These are phyloP conservation scores for Dendrostoma leiphaemia DNA, from an alignment of 2,329 filamentous ascomycete genomes.

Conservation along the genomic window DNA sequence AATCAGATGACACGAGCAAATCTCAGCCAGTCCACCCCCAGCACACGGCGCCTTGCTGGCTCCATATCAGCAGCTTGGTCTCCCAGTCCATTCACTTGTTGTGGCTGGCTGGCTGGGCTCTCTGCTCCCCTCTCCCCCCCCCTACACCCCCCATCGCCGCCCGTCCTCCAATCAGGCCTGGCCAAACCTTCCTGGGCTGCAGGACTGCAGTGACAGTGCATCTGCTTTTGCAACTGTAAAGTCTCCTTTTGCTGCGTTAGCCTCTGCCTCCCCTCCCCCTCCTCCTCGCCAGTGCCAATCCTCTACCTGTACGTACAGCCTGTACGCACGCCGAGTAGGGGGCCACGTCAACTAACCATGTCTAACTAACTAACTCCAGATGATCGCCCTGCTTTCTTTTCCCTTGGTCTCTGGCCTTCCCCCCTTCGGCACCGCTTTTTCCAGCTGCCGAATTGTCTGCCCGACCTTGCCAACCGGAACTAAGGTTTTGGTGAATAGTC, in stretches of 20 bases:
- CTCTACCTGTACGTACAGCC: too few relatives aligned
- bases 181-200: not conserved
- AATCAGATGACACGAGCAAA: not conserved
- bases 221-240: too few relatives aligned
- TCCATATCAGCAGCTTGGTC: not conserved
- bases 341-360: not conserved
- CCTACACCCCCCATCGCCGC: too few relatives aligned
- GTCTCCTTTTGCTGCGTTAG: not conserved
- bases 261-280: not conserved
- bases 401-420: too few relatives aligned
- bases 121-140: too few relatives aligned
- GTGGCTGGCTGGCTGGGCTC: too few relatives aligned
- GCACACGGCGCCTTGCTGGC: not conserved
- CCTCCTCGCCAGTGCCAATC: too few relatives aligned
- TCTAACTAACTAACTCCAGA: too few relatives aligned
- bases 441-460: not conserved
- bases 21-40: not conserved
- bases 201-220: constrained; percentile 6
- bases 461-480: too few relatives aligned
- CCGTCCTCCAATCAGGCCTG: not conserved
- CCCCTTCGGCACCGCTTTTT: not conserved
- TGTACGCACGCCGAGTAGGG: too few relatives aligned
- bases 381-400: not conserved
- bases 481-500: too few relatives aligned
- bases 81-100: too few relatives aligned